Percentiles rank a stretch among this genome's conserved stretches.
phyloP scores from a whole-genome alignment of 225 moss, liverwort and hornwort species.

The Takakia lepidozioides region DNA sequence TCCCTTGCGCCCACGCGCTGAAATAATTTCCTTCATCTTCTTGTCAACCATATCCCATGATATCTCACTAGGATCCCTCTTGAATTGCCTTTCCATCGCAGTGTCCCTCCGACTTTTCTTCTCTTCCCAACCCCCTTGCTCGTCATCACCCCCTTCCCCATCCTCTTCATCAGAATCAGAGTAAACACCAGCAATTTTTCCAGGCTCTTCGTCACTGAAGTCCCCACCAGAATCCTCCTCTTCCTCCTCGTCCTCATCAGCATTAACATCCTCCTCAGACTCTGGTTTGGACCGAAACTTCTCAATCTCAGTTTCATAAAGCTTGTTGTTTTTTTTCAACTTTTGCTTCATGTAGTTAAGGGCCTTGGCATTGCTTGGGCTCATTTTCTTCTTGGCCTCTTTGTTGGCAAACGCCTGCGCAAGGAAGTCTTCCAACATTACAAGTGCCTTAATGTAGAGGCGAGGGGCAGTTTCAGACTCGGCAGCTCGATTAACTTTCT shows the following conservation, averaged over 20 bases:
- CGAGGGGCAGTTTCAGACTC: conserved; percentile 76
- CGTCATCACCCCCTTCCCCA: conserved; percentile 65
- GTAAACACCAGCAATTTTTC: conserved; percentile 17
- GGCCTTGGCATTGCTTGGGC: conserved; percentile 89
- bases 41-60: conserved; percentile 99
- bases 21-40: conserved; percentile 91
- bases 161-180: conserved; percentile 64
- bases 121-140: conserved; percentile 62
- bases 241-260: conserved; percentile 51
- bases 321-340: conserved; percentile 90
- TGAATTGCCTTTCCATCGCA: conserved; percentile 4
- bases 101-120: too few relatives aligned
- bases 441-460: conserved; percentile 81
- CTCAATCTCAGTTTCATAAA: conserved; percentile 79
- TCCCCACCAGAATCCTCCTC: conserved; percentile 37
- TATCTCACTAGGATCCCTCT: conserved; percentile 85
- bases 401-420: conserved; percentile 67
- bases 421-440: conserved; percentile 86
- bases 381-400: conserved; percentile 99
- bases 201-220: conserved; percentile 48
- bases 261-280: conserved; percentile 55
- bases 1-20: conserved; percentile 89
- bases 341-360: conserved; percentile 99
- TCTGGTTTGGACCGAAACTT: conserved; percentile 75
- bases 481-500: conserved; percentile 86